phyloP scores from a whole-genome alignment of 2,329 filamentous ascomycete species.

The Xylariaceae sp. region DNA sequence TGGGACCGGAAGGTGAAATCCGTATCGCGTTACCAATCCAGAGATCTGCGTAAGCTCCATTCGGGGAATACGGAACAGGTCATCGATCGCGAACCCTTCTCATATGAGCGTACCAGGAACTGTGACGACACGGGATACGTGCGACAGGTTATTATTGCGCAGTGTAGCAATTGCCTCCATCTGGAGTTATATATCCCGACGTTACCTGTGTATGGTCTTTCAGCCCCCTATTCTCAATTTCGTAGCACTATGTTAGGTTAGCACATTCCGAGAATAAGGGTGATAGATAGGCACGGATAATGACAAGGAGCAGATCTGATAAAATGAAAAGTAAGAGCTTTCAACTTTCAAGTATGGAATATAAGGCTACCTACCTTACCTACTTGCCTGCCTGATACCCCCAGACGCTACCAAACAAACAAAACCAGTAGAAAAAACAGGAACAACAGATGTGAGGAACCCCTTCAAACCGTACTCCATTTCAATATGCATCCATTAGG shows the following conservation, averaged over 20 bases:
- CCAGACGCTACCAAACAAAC: neutral
- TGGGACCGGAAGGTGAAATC: neutral
- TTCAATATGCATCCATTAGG: neutral
- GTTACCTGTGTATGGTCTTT: neutral
- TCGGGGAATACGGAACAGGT: constrained; percentile 9
- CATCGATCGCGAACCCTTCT: neutral
- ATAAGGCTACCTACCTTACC: neutral
- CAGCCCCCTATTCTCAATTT: no score
- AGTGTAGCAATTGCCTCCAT: neutral
- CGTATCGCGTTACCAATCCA: neutral
- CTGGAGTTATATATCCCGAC: neutral
- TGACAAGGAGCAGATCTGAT: neutral
- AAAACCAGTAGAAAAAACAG: neutral
- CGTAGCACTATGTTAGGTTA: neutral
- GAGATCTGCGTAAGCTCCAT: neutral
- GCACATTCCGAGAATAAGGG: neutral
- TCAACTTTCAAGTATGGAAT: neutral
- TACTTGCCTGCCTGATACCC: neutral
- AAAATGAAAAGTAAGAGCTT: neutral
- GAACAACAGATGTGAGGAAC: neutral
- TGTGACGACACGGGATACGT: neutral
- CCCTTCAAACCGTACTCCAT: neutral
- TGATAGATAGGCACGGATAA: neutral
- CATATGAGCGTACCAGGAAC: neutral
- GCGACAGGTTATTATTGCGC: neutral